phyloP scores from a whole-genome alignment of 345 rosid genomes.

The Eucalyptus regnans region DNA sequence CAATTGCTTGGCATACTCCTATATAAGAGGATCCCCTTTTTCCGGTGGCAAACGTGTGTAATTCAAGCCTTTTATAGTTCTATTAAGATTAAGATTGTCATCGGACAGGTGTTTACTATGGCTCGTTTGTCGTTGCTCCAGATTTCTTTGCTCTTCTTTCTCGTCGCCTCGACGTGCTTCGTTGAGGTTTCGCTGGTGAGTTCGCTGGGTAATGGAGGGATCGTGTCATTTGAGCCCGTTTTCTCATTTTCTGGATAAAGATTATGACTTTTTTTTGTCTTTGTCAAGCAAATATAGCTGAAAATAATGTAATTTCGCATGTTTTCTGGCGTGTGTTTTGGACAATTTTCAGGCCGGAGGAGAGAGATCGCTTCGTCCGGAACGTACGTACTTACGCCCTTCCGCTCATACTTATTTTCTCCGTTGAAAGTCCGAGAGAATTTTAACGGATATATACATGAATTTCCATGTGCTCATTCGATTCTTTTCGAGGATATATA shows the following conservation, averaged over 20 bases:
- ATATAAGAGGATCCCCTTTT: background rate
- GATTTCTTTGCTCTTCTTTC: background rate
- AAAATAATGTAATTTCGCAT: background rate
- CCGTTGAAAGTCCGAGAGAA: too few species aligned
- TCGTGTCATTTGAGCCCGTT: background rate
- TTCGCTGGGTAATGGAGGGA: background rate
- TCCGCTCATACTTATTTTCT: background rate
- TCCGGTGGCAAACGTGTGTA: too few species aligned
- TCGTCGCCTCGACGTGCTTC: background rate
- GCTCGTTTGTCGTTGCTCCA: background rate
- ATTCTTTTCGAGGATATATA: background rate
- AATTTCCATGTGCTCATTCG: background rate
- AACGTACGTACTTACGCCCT: background rate
- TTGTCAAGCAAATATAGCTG: background rate
- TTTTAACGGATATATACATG: background rate
- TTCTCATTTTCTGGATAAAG: background rate
- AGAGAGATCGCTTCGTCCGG: background rate
- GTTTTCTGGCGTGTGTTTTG: background rate
- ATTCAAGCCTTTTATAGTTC: background rate
- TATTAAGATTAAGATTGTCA: background rate
- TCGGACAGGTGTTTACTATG: background rate
- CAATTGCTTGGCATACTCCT: background rate
- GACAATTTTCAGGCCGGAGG: background rate
- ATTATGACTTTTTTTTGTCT: too few species aligned
- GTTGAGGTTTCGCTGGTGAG: background rate